Base-by-base conservation (phyloP, 2,329 filamentous ascomycete species). In the Atkinsonella hypoxylon region DNA sequence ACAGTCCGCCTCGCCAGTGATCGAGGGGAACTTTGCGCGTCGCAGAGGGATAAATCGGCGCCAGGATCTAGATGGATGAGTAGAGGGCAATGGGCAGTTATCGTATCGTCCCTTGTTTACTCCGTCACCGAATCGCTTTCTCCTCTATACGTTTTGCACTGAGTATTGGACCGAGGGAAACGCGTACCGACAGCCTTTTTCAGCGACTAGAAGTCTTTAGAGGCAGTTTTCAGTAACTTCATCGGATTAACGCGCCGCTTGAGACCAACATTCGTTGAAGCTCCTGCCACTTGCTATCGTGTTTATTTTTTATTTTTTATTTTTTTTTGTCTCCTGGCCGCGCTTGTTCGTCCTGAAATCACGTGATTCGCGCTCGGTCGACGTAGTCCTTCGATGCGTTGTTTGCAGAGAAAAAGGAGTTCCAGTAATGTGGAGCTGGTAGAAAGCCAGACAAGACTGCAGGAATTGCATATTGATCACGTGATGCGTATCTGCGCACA, bases 21-120 rank as follows among this genome's bases (percentile, higher is more conserved):
- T 75, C 73, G 74, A 76, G 73, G 74, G 71, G 70, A 70, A 67
- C 70, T 69, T 74, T 67, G 66, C 70, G 72, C 71, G 68, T 71
- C 66, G 74, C 67, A 61, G 73, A 64, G 62, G 72, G 70, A 62
- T 77, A 73, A 65, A 78, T 69, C 58, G 75, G 75, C 74, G 76
- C 76, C 76, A 78, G 68, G 70, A 63, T 75, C 63, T 66, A 40
- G 9, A 12, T 9, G 9, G n/a, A 36, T 40, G 12, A 41, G 46
- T 30, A n/a, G 17, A 40, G 9, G 26, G 26, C 42, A 46, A 45
- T 26, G 7, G 38, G 49, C 30, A 43, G 45, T 48, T 40, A n/a
- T 48, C 31, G 26, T 13, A 11, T 17, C 17, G 15, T 22, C n/a
- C 18, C 13, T 20, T 22, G 42, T 45, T 30, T 45, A 6, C 12